These are phyloP conservation scores for Eutypella sp. DNA, from an alignment of 2,329 filamentous ascomycete genomes.

Conservation along the genomic window DNA sequence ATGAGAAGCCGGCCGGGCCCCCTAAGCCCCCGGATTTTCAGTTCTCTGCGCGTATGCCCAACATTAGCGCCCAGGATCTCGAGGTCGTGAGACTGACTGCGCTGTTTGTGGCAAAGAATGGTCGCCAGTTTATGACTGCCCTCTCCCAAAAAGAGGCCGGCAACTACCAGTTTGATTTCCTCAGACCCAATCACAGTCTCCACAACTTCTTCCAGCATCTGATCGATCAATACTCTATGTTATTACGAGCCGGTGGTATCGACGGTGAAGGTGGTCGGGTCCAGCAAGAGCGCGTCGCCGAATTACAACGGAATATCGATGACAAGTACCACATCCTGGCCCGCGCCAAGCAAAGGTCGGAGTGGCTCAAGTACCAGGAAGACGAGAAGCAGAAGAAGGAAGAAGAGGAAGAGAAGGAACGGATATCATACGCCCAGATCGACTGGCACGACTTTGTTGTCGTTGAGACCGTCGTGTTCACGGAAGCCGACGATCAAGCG, in stretches of 20 bases:
- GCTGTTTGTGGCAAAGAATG: constrained; percentile 87
- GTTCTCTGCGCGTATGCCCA: constrained; percentile 95
- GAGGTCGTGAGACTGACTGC: constrained; percentile 72
- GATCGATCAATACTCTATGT: constrained; percentile 86
- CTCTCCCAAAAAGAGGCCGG: constrained; percentile 82
- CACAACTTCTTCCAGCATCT: constrained; percentile 93
- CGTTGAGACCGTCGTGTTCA: constrained; percentile 91
- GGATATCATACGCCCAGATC: constrained; percentile 71
- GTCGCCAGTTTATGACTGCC: constrained; percentile 84
- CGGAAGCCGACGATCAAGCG: constrained; percentile 77
- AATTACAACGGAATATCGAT: constrained; percentile 68
- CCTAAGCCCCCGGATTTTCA: constrained; percentile 80
- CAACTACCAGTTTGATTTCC: constrained; percentile 94
- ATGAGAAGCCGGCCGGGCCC: constrained; percentile 73
- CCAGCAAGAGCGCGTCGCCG: constrained; percentile 65
- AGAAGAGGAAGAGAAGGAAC: constrained; percentile 79
- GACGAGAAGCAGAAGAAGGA: constrained; percentile 84
- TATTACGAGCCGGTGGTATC: constrained; percentile 64
- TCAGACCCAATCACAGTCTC: constrained; percentile 90
- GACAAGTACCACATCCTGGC: constrained; percentile 78
- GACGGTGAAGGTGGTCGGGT: constrained; percentile 63
- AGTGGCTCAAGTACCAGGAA: constrained; percentile 81
- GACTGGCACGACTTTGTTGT: constrained; percentile 98
- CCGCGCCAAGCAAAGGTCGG: constrained; percentile 77
- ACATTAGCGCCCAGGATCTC: constrained; percentile 91